Conservation (phyloP, 768 basidiomycete species). For the Imleria badia region DNA sequence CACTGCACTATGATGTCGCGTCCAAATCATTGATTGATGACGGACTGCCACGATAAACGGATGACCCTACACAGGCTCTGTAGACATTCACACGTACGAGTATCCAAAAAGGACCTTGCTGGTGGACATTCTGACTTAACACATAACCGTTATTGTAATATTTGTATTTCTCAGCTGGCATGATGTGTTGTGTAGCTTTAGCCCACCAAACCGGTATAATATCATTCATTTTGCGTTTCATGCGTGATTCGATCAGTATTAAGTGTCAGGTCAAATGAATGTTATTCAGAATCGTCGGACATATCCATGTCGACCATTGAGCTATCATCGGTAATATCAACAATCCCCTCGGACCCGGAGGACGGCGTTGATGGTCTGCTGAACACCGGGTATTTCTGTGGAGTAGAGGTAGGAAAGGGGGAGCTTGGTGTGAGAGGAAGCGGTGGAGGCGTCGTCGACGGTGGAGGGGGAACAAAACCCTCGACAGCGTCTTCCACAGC, state of each 20-base stretch:
- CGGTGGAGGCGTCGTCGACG: constrained; percentile 32
- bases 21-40: constrained; percentile 20
- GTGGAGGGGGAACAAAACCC: constrained; percentile 33
- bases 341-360: neutral
- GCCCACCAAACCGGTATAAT: constrained; percentile 1
- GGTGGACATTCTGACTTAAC: constrained; percentile 7
- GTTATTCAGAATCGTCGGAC: constrained; percentile 26
- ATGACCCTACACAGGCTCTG: constrained; percentile 11
- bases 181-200: constrained; percentile 29
- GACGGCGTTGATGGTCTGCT: neutral
- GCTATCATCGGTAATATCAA: constrained; percentile 3
- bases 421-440: constrained; percentile 27
- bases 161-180: constrained; percentile 27
- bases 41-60: constrained; percentile 17
- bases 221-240: neutral
- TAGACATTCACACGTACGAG: constrained; percentile 14
- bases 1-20: constrained; percentile 26
- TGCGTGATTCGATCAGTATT: neutral
- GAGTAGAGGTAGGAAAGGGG: neutral
- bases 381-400: neutral
- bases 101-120: constrained; percentile 18
- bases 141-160: constrained; percentile 5
- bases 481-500: constrained; percentile 9
- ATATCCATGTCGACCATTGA: constrained; percentile 27
- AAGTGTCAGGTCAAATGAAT: neutral